A percentile compares a stretch with the other conserved stretches of the same genome.
These are phyloP conservation scores for Syncephalastrum racemosum DNA, from an alignment of 371 early-diverging fungal genomes.

Conservation along the genomic window DNA sequence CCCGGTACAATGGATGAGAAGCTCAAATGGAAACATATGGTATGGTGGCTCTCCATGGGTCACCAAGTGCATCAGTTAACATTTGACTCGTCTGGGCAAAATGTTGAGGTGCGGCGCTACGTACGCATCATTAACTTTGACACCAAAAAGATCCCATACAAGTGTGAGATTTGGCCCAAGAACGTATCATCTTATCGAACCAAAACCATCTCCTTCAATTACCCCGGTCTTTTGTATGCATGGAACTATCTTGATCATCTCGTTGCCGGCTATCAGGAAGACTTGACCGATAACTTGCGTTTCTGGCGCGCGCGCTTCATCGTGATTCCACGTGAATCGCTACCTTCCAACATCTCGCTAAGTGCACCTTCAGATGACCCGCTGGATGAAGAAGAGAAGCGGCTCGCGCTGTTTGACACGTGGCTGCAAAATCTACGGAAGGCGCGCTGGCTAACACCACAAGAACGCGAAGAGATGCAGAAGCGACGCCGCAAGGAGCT, in stretches of 20 bases:
- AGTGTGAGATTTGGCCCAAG: slow-evolving; percentile 89
- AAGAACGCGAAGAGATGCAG: slow-evolving; percentile 50
- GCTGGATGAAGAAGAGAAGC: slow-evolving; percentile 88
- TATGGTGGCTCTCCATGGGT: slow-evolving; percentile 80
- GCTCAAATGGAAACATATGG: slow-evolving; percentile 42
- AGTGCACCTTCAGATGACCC: slow-evolving; percentile 40
- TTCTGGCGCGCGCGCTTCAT: slow-evolving; percentile 92
- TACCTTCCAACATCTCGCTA: slow-evolving; percentile 36
- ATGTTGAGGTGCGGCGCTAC: slow-evolving; percentile 89
- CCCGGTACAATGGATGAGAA: slow-evolving; percentile 15
- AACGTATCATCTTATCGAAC: slow-evolving; percentile 58
- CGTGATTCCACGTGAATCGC: slow-evolving; percentile 80
- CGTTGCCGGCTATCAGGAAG: slow-evolving; percentile 84
- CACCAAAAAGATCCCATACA: slow-evolving; percentile 63
- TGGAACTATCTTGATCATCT: slow-evolving; percentile 95
- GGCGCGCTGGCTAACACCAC: slow-evolving; percentile 49
- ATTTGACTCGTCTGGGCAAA: slow-evolving; percentile 70
- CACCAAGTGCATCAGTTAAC: slow-evolving; percentile 81
- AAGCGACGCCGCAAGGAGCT: slow-evolving; percentile 41
- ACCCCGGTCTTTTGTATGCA: slow-evolving; percentile 78
- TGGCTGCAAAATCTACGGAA: slow-evolving; percentile 79
- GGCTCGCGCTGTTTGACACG: slow-evolving; percentile 83
- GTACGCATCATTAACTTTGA: slow-evolving; percentile 70
- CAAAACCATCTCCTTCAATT: slow-evolving; percentile 64
- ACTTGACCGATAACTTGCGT: slow-evolving; percentile 74